Evolutionary conservation across 2,329 filamentous ascomycete species (phyloP), one percentile per base, ranked within the genome.

Genomic region (Hirsutella minnesotensis): DNA sequence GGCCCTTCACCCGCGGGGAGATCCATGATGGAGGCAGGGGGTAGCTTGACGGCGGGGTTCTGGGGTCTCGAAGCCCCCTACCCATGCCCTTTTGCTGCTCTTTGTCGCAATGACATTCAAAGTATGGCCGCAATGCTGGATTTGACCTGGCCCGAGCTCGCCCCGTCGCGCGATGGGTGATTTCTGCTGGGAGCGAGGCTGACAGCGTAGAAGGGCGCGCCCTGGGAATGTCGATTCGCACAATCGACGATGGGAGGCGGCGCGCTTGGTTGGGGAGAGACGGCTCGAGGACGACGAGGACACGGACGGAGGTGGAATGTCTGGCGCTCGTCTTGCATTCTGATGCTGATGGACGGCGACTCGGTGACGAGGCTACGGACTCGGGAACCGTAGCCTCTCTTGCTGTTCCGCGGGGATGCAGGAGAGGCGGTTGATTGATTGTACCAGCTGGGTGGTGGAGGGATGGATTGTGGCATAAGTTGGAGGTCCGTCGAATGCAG

Each of bases 1-100:
- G 79, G 79, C 63, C 77, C 81, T 53, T 85, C 58, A 44, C 54
- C 53, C 29, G 61, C 51, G 39, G 49, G 44, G 38, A 54, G 49
- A 35, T 59, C 57, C 59, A 62, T 62, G 46, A 43, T 52, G 45
- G 45, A 44, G 48, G 45, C 48, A 46, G 36, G 48, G 33, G 16
- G 49, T 41, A 49, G 49, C 51, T 54, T 48, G 48, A 43, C 36
- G 36, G 41, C 36, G 41, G 41, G 41, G 27, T 43, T 19, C 33
- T 37, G 43, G 38, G 42, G 44, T 44, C 38, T 19, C 24, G 34
- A 41, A 39, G 39, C 39, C 33, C 38, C 43, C 33, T 35, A 42
- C 31, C 47, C 48, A 49, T 49, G 41, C 45, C 24, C 33, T 22
- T 13, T 20, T 24, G 36, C 12, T 15, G 30, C 5, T 31, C 20